These are phyloP conservation scores for Hyphopichia khmerensis DNA, from an alignment of 1,139 yeast species.

Conservation along the genomic window DNA sequence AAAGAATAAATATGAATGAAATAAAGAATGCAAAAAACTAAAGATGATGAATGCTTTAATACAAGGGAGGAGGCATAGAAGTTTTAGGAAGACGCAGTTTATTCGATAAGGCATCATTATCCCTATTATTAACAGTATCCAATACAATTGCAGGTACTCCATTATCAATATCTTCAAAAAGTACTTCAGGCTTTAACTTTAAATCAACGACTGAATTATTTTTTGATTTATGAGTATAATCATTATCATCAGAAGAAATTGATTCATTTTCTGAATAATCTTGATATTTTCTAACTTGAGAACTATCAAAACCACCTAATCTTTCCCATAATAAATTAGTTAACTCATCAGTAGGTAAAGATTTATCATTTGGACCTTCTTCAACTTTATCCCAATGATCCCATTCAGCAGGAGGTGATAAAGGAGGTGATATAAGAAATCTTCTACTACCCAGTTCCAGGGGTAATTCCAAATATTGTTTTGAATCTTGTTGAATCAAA, in stretches of 20 bases:
- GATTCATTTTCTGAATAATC: constrained; percentile 13
- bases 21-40: background rate
- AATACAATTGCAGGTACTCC: constrained; percentile 41
- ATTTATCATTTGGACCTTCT: constrained; percentile 40
- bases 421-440: constrained; percentile 47
- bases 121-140: constrained; percentile 21
- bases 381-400: constrained; percentile 44
- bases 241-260: constrained; percentile 6
- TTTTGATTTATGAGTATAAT: background rate
- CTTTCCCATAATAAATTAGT: constrained; percentile 48
- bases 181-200: constrained; percentile 29
- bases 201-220: constrained; percentile 11
- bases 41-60: too few relatives aligned
- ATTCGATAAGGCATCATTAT: constrained; percentile 3
- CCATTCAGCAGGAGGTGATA: constrained; percentile 51
- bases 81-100: constrained; percentile 14
- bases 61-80: constrained; percentile 18
- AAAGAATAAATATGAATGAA: background rate
- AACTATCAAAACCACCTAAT: constrained; percentile 40
- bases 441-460: constrained; percentile 38
- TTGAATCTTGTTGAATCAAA: constrained; percentile 5
- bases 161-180: constrained; percentile 36
- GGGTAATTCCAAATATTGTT: constrained; percentile 42
- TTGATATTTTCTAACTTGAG: constrained; percentile 31
- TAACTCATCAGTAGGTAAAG: constrained; percentile 39